phyloP scores from a whole-genome alignment of 306 rosid genomes.

The Vigna hirtella region DNA sequence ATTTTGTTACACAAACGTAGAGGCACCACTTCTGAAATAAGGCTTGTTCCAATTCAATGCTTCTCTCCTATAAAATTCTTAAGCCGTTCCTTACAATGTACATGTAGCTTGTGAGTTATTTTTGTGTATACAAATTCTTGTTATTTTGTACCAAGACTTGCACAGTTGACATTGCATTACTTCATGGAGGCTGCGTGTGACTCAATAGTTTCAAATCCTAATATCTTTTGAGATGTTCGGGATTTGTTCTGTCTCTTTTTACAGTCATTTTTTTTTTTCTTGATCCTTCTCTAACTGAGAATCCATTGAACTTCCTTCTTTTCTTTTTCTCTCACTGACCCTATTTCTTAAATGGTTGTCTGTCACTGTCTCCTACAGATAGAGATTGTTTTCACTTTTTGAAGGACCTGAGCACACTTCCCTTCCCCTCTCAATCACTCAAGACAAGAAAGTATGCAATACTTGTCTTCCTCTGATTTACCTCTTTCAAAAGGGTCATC shows the following conservation, averaged over 20 bases:
- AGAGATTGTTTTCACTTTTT: conserved; percentile 60
- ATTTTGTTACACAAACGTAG: conserved; percentile 54
- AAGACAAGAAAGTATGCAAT: conserved; percentile 46
- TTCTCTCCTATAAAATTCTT: conserved; percentile 43
- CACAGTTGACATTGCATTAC: conserved; percentile 42
- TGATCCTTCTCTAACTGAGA: conserved; percentile 50
- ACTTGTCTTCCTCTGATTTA: conserved; percentile 48
- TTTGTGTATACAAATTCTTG: conserved; percentile 35
- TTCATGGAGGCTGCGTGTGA: conserved; percentile 42
- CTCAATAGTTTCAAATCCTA: conserved; percentile 47
- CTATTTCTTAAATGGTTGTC: conserved; percentile 64
- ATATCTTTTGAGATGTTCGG: conserved; percentile 44
- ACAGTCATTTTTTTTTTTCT: conserved; percentile 47
- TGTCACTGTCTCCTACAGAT: conserved; percentile 66
- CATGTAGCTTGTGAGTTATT: conserved; percentile 39
- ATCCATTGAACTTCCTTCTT: conserved; percentile 45
- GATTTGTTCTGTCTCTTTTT: conserved; percentile 43
- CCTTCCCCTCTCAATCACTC: conserved; percentile 34
- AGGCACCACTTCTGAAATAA: conserved; percentile 52
- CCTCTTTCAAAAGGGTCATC: conserved; percentile 41
- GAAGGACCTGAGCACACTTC: conserved; percentile 48
- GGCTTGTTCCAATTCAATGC: conserved; percentile 42
- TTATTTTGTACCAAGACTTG: conserved; percentile 11
- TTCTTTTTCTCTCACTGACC: conserved; percentile 48
- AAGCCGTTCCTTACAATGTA: conserved; percentile 32